Evolutionary conservation across 768 basidiomycete species (phyloP).

Genomic region (Neoboletus magnificus): DNA sequence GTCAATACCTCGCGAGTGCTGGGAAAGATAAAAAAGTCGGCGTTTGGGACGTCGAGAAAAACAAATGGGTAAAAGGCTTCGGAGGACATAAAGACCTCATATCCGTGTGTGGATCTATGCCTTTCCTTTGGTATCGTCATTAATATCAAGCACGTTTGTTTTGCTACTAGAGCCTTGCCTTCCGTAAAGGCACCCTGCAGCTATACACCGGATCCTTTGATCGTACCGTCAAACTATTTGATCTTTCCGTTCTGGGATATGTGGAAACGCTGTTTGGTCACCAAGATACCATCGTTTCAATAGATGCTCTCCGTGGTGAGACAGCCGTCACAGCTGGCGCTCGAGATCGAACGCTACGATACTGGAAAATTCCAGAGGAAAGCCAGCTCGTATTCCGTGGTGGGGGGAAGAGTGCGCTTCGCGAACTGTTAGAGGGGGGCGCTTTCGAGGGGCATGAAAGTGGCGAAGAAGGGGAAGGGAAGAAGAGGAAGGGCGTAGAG

Average conservation of each 20-base stretch:
- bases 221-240: constrained; percentile 88
- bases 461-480: constrained; percentile 40
- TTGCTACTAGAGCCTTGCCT: constrained; percentile 55
- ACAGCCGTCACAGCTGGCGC: constrained; percentile 85
- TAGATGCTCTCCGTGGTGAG: constrained; percentile 83
- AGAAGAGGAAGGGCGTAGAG: constrained; percentile 29
- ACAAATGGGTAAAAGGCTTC: constrained; percentile 77
- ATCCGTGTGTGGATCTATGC: constrained; percentile 52
- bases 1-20: constrained; percentile 79
- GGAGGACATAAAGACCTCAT: constrained; percentile 72
- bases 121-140: constrained; percentile 32
- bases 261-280: constrained; percentile 98
- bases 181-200: constrained; percentile 68
- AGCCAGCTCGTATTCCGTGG: constrained; percentile 95
- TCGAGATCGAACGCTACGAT: constrained; percentile 87
- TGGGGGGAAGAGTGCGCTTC: constrained; percentile 78
- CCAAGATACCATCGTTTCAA: constrained; percentile 76
- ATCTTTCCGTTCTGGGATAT: constrained; percentile 78
- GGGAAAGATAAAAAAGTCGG: constrained; percentile 81
- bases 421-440: constrained; percentile 79
- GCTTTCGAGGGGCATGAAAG: constrained; percentile 55
- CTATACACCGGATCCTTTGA: constrained; percentile 80
- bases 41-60: constrained; percentile 79
- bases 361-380: constrained; percentile 96
- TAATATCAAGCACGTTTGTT: neutral